phyloP scores from a whole-genome alignment of 2,329 filamentous ascomycete species.

The Paecilomyces sp. region DNA sequence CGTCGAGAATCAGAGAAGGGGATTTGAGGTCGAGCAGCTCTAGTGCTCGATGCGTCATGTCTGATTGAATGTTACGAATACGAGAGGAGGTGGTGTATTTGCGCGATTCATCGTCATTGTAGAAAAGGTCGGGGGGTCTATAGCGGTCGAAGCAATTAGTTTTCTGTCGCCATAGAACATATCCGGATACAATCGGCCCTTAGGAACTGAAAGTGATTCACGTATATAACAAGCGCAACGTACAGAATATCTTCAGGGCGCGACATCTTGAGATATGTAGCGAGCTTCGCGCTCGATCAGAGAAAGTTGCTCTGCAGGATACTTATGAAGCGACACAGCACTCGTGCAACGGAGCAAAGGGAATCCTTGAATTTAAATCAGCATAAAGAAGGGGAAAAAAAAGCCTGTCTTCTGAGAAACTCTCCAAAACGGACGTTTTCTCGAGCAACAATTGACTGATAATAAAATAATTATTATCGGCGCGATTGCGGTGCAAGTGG shows the following conservation, averaged over 20 bases:
- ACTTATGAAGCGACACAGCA: neutral
- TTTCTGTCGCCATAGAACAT: slow-evolving; percentile 7
- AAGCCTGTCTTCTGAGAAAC: too few species aligned
- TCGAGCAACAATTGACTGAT: neutral
- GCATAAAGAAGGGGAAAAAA: neutral
- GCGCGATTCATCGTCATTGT: slow-evolving; percentile 88
- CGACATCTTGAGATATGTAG: slow-evolving; percentile 61
- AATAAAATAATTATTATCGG: neutral
- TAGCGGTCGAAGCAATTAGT: slow-evolving; percentile 15
- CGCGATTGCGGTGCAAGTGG: neutral
- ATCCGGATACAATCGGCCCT: neutral
- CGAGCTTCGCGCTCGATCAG: neutral
- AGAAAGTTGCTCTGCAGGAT: neutral
- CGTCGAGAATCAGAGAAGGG: slow-evolving; percentile 84
- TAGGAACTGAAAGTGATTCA: slow-evolving; percentile 14
- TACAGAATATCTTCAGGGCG: slow-evolving; percentile 93
- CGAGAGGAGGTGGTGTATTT: slow-evolving; percentile 97
- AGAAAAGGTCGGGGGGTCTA: slow-evolving; percentile 93
- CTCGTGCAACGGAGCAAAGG: neutral
- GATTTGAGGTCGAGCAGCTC: slow-evolving; percentile 74
- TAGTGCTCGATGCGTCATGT: slow-evolving; percentile 90
- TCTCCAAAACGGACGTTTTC: too few species aligned
- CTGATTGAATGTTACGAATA: slow-evolving; percentile 89
- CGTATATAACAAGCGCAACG: slow-evolving; percentile 19
- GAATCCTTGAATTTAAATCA: neutral